Evolutionary conservation across 305 asterid genomes (phyloP).

Genomic region (Fraxinus ornus): DNA sequence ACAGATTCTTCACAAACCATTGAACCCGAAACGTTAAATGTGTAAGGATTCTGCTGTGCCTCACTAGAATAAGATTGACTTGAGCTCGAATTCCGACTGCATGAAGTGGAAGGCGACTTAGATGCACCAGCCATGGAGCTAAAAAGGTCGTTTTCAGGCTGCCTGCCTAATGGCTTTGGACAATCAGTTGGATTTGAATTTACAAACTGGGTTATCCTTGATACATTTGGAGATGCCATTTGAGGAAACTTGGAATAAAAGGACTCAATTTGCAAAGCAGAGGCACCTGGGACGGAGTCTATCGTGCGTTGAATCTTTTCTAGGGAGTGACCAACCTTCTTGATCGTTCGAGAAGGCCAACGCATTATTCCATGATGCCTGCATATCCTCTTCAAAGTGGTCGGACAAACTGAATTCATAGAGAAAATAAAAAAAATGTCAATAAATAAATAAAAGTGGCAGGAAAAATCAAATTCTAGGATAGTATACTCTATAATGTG

Average conservation of each 20-base stretch:
- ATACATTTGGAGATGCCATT: slow-evolving; percentile 60
- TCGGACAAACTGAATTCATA: slow-evolving; percentile 74
- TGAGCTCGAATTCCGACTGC: slow-evolving; percentile 67
- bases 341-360: slow-evolving; percentile 94
- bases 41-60: slow-evolving; percentile 36
- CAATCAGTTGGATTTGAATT: slow-evolving; percentile 29
- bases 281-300: slow-evolving; percentile 84
- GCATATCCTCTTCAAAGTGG: slow-evolving; percentile 97
- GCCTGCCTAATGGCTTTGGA: slow-evolving; percentile 28
- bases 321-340: slow-evolving; percentile 89
- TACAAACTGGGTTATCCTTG: slow-evolving; percentile 41
- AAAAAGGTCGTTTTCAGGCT: slow-evolving; percentile 28
- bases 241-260: slow-evolving; percentile 76
- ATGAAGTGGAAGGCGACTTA: slow-evolving; percentile 64
- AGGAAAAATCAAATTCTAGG: background rate
- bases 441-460: background rate
- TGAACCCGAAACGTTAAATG: slow-evolving; percentile 17
- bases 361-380: slow-evolving; percentile 87
- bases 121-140: slow-evolving; percentile 42
- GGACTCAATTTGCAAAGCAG: slow-evolving; percentile 65
- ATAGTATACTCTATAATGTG: background rate
- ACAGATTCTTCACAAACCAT: slow-evolving; percentile 34
- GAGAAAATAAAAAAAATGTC: background rate
- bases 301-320: slow-evolving; percentile 87
- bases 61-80: slow-evolving; percentile 66